phyloP scores from a whole-genome alignment of 345 rosid genomes.

The Cardiospermum halicacabum region DNA sequence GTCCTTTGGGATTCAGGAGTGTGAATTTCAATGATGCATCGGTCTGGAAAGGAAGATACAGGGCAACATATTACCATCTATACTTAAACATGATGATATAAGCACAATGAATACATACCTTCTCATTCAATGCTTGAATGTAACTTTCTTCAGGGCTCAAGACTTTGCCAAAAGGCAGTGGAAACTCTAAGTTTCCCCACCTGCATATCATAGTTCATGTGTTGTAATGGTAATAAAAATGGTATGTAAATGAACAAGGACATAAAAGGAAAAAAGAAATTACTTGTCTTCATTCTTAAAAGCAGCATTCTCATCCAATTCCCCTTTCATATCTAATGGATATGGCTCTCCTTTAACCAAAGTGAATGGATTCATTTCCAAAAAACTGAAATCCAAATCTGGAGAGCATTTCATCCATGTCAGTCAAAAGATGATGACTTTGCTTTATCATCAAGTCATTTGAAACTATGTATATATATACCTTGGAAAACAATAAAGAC shows the following conservation, averaged over 20 bases:
- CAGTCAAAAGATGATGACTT: not conserved
- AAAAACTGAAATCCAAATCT: slow-evolving; percentile 85
- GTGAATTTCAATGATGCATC: slow-evolving; percentile 93
- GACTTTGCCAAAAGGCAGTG: slow-evolving; percentile 88
- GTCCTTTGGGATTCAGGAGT: slow-evolving; percentile 85
- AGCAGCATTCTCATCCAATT: slow-evolving; percentile 87
- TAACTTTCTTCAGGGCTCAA: slow-evolving; percentile 67
- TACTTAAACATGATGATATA: not conserved
- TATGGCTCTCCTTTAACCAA: slow-evolving; percentile 74
- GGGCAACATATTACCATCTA: not conserved
- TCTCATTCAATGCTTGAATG: slow-evolving; percentile 77
- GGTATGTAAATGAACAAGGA: no score
- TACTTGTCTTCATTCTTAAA: slow-evolving; percentile 90
- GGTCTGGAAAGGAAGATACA: slow-evolving; percentile 46
- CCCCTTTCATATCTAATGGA: slow-evolving; percentile 95
- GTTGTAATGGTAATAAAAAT: no score
- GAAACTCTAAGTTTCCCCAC: slow-evolving; percentile 86
- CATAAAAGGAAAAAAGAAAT: no score
- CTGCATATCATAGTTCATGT: slow-evolving; percentile 23
- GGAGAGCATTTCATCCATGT: not conserved
- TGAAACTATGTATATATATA: slow-evolving; percentile 26
- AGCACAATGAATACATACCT: slow-evolving; percentile 39
- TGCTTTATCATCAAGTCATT: not conserved
- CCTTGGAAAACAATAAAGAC: slow-evolving; percentile 82
- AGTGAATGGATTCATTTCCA: slow-evolving; percentile 93